phyloP scores from a whole-genome alignment of 1,284 basidiomycete species.

The Coniferiporia sulphurascens region DNA sequence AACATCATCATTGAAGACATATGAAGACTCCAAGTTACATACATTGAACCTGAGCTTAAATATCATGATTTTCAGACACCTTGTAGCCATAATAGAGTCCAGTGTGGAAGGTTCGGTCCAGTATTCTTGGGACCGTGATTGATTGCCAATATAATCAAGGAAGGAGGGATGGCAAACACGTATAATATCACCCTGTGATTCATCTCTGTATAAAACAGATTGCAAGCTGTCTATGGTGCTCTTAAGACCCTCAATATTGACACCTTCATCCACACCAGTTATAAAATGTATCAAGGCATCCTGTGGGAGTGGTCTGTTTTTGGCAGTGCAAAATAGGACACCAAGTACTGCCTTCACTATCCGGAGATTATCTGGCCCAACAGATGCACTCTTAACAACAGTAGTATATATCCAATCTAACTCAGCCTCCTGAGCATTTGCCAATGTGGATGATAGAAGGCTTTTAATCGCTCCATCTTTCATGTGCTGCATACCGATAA shows the following conservation, averaged over 20 bases:
- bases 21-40: constrained; percentile 18
- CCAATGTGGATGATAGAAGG: not conserved
- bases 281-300: not conserved
- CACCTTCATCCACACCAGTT: not conserved
- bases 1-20: constrained; percentile 16
- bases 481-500: constrained; percentile 16
- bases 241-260: not conserved
- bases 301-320: constrained; percentile 1
- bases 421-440: not conserved
- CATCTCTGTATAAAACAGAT: constrained; percentile 7
- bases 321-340: not conserved
- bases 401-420: not conserved
- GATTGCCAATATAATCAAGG: constrained; percentile 16
- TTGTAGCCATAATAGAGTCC: constrained; percentile 21
- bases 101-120: constrained; percentile 19
- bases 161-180: constrained; percentile 19
- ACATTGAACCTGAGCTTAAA: constrained; percentile 24
- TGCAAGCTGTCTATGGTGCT: not conserved
- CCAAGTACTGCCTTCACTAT: not conserved
- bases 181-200: not conserved
- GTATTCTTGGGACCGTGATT: constrained; percentile 16
- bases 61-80: constrained; percentile 18
- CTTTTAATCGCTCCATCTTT: not conserved
- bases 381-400: not conserved
- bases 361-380: not conserved